These are phyloP conservation scores for Kwoniella botswanensis DNA, from an alignment of 768 basidiomycete genomes.

Conservation along the genomic window DNA sequence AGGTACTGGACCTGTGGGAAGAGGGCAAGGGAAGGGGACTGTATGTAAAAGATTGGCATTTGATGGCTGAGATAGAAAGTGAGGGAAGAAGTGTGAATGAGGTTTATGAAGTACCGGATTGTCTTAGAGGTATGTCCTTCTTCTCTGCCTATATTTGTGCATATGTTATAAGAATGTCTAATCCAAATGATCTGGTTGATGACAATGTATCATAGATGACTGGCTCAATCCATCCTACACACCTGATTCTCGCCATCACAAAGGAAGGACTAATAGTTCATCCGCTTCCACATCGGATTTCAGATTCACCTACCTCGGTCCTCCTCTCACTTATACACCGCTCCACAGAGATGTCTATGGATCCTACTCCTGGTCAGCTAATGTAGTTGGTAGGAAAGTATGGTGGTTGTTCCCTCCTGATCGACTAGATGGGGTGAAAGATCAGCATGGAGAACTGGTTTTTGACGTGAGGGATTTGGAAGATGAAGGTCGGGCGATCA, in stretches of 20 bases:
- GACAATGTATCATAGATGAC: slow-evolving; percentile 34
- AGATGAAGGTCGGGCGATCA: slow-evolving; percentile 31
- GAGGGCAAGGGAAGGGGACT: slow-evolving; percentile 31
- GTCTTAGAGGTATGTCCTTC: slow-evolving; percentile 47
- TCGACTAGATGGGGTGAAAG: slow-evolving; percentile 15
- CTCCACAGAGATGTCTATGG: slow-evolving; percentile 58
- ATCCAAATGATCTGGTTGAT: neutral
- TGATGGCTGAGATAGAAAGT: slow-evolving; percentile 44
- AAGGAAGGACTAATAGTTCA: too few species aligned
- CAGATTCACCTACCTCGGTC: slow-evolving; percentile 57
- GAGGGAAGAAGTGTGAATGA: slow-evolving; percentile 39
- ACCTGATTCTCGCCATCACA: neutral
- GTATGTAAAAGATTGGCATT: slow-evolving; percentile 60
- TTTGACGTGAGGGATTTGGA: slow-evolving; percentile 53
- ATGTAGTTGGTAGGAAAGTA: slow-evolving; percentile 54
- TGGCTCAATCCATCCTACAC: slow-evolving; percentile 52
- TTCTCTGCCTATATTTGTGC: too few species aligned
- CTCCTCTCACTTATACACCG: slow-evolving; percentile 53
- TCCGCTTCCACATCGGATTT: slow-evolving; percentile 40
- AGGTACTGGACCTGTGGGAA: slow-evolving; percentile 56
- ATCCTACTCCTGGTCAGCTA: slow-evolving; percentile 57
- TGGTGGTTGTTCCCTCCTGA: slow-evolving; percentile 58
- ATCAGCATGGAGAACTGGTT: slow-evolving; percentile 33
- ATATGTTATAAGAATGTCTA: neutral
- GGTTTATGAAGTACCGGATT: slow-evolving; percentile 52